Percentiles rank a stretch among this genome's conserved stretches.
Evolutionary conservation across 495 filamentous ascomycete species (phyloP).

Genomic region (Apiosordaria backusii): DNA sequence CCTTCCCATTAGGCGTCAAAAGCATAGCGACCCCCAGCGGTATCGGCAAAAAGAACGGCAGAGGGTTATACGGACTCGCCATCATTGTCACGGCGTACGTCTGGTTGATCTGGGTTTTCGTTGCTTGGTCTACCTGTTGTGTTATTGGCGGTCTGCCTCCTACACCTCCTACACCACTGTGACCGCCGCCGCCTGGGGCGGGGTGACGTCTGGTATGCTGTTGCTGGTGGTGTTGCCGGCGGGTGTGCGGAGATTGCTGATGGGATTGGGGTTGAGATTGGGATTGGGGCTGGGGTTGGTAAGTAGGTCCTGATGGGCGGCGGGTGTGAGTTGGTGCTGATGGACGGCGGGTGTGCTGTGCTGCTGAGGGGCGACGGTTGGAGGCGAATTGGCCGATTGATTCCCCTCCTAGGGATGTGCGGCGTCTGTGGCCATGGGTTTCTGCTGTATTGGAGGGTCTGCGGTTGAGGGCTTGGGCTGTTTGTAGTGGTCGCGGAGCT

Average conservation of each 20-base stretch:
- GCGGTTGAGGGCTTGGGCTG: neutral
- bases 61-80: constrained; percentile 21
- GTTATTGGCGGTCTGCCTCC: neutral
- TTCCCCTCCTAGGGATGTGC: neutral
- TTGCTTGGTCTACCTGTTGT: constrained; percentile 15
- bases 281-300: neutral
- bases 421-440: neutral
- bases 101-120: constrained; percentile 30
- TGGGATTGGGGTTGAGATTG: neutral
- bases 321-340: neutral
- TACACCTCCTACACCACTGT: neutral
- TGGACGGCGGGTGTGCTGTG: neutral
- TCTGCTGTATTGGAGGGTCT: neutral
- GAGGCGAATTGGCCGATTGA: neutral
- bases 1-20: constrained; percentile 5
- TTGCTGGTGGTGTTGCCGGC: neutral
- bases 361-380: neutral
- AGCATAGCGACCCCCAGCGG: constrained; percentile 27
- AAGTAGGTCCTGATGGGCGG: neutral
- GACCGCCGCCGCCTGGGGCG: neutral
- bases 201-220: neutral
- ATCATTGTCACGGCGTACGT: constrained; percentile 28
- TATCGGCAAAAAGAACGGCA: constrained; percentile 28
- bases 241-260: neutral
- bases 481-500: neutral